A percentile compares a stretch with the other conserved stretches of the same genome.
phyloP scores from a whole-genome alignment of 2,329 filamentous ascomycete species.

The Chaetothyriales sp. region DNA sequence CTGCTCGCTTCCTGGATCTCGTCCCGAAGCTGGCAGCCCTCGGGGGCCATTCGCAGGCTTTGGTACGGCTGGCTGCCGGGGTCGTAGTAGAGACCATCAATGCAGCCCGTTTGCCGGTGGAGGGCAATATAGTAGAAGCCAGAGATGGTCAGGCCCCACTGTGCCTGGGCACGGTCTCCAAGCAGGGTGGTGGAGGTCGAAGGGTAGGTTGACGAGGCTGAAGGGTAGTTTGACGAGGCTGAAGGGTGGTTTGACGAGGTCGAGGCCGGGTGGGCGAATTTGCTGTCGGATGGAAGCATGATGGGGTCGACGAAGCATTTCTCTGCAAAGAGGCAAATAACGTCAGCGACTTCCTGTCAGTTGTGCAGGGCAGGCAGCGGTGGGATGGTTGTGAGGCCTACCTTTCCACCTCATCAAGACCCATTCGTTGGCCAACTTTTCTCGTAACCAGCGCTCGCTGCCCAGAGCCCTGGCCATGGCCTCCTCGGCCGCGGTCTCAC shows the following conservation, averaged over 20 bases:
- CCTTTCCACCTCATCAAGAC: constrained; percentile 39
- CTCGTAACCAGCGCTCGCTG: constrained; percentile 14
- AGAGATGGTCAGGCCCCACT: constrained; percentile 34
- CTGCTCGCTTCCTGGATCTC: background rate
- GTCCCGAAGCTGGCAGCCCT: constrained; percentile 4
- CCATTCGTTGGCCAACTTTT: constrained; percentile 27
- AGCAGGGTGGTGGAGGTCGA: background rate
- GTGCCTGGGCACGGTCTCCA: background rate
- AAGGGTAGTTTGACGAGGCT: too few species aligned
- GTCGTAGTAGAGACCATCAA: constrained; percentile 38
- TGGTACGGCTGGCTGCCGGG: constrained; percentile 38
- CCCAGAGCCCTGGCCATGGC: constrained; percentile 13
- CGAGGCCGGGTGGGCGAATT: background rate
- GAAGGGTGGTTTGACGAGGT: background rate
- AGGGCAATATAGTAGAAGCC: constrained; percentile 39
- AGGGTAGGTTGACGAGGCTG: constrained; percentile 5
- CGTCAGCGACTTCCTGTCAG: background rate
- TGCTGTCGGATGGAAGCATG: background rate
- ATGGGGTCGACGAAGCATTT: constrained; percentile 30
- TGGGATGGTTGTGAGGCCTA: background rate
- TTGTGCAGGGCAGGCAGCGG: too few species aligned
- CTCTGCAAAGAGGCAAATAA: constrained; percentile 19
- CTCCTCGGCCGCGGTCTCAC: constrained; percentile 8
- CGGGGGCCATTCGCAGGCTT: constrained; percentile 31
- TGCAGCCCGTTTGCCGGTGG: constrained; percentile 30